Evolutionary conservation across 192 early-diverging fungal genomes (phyloP).

Genomic region (Obelidium mucronatum): DNA sequence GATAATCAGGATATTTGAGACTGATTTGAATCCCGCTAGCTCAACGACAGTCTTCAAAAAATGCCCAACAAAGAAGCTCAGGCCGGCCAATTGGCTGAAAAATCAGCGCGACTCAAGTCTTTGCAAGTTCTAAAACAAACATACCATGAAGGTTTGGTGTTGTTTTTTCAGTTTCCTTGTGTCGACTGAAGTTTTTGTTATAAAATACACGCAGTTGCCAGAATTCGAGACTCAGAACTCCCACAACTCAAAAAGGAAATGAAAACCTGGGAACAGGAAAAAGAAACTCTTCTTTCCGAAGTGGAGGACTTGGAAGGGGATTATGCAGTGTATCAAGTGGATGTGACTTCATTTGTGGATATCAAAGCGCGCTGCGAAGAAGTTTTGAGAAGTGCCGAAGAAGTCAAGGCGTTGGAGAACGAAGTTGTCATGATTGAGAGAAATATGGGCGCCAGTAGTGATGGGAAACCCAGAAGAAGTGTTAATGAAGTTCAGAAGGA

Average conservation of each 20-base stretch:
- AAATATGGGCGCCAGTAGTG: constrained; percentile 61
- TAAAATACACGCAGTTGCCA: constrained; percentile 54
- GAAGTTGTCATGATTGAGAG: constrained; percentile 60
- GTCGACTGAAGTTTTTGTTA: too few relatives aligned
- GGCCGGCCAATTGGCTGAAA: constrained; percentile 14
- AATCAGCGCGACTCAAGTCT: background rate
- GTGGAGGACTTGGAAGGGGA: constrained; percentile 47
- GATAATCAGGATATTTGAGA: background rate
- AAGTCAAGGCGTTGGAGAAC: constrained; percentile 42
- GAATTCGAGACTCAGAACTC: constrained; percentile 56
- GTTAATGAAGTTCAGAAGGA: constrained; percentile 73
- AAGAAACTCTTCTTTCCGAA: background rate
- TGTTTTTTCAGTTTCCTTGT: too few relatives aligned
- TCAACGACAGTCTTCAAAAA: constrained; percentile 41
- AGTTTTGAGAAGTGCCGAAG: constrained; percentile 44
- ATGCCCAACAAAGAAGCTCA: constrained; percentile 45
- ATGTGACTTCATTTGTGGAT: constrained; percentile 39
- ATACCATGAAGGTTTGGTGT: too few relatives aligned
- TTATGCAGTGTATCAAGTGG: constrained; percentile 22
- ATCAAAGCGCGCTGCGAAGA: constrained; percentile 51
- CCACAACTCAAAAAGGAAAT: constrained; percentile 42
- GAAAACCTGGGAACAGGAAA: constrained; percentile 20
- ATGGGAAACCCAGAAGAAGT: constrained; percentile 60
- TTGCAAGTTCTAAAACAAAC: constrained; percentile 50
- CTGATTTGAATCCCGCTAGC: constrained; percentile 23